A percentile compares a stretch with the other conserved stretches of the same genome.
Conservation (phyloP, 1,284 basidiomycete genomes). For the Vanrija sp. region DNA sequence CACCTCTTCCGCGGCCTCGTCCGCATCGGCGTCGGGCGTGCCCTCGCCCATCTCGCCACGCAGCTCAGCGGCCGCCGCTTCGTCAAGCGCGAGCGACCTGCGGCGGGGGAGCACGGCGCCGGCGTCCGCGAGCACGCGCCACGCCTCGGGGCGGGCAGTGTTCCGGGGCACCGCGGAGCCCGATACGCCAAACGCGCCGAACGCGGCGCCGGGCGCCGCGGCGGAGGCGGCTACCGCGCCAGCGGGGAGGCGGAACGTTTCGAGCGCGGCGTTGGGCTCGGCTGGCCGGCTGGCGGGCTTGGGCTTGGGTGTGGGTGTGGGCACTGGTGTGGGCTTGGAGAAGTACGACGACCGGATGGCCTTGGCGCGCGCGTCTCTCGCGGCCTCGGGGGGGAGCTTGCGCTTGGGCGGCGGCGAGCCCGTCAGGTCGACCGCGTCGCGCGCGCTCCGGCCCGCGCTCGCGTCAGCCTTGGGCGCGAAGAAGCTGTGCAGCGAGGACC, state of each 20-base stretch:
- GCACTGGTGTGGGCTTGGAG: neutral
- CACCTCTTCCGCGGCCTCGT: conserved; percentile 16
- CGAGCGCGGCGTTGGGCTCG: conserved; percentile 7
- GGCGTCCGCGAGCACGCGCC: conserved; percentile 26
- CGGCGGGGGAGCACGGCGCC: conserved; percentile 35
- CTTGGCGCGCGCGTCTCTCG: neutral
- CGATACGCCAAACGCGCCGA: conserved; percentile 18
- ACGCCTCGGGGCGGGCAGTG: conserved; percentile 29
- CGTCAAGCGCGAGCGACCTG: conserved; percentile 44
- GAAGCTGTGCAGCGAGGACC: conserved; percentile 43
- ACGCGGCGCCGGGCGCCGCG: conserved; percentile 25
- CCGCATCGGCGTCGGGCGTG: conserved; percentile 12
- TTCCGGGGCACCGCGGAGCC: neutral
- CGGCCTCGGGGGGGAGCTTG: conserved; percentile 7
- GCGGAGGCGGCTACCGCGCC: neutral
- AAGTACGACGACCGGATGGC: conserved; percentile 3
- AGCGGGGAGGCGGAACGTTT: conserved; percentile 20
- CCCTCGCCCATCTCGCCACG: conserved; percentile 13
- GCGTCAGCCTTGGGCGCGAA: conserved; percentile 41
- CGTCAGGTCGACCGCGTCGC: conserved; percentile 31
- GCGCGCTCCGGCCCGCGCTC: conserved; percentile 10
- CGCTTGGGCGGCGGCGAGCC: conserved; percentile 28
- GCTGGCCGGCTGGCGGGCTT: neutral
- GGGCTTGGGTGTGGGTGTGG: too few species aligned
- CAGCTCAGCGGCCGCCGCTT: conserved; percentile 40